Evolutionary conservation across 2,329 filamentous ascomycete species (phyloP), one percentile per base, ranked within the genome.

Genomic region (Fusarium xyrophilum): DNA sequence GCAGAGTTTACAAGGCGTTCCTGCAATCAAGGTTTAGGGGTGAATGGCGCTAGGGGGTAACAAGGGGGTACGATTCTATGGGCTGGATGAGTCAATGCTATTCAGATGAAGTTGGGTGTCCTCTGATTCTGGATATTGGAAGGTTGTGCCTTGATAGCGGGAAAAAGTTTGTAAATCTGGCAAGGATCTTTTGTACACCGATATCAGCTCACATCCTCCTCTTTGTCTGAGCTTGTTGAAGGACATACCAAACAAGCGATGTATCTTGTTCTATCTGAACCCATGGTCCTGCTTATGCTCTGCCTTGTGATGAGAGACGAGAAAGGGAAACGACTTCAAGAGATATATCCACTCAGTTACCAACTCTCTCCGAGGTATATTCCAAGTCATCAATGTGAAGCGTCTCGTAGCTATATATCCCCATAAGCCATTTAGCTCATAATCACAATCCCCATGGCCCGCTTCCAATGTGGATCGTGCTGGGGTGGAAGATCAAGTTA

Each of bases 1-100:
- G 53, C n/a, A n/a, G n/a, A n/a, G 33, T 59, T 67, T 63, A 53
- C 30, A 46, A 50, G 66, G 66, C 66, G 66, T 67, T 63, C 48
- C 56, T 63, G 66, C 53, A 46, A 48, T 63, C 57, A 40, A 32
- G 57, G 33, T 46, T 46, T 54, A 13, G 28, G 44, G 23, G 50
- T 38, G 40, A 52, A 46, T 17, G 52, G 36, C 52, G 62, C 39
- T 44, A 14, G 51, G 33, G 38, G 47, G 21, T 23, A 42, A 39
- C 28, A 50, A 39, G 42, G 56, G 63, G 57, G 53, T 54, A 63
- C 38, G 35, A 35, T 52, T 55, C 38, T 17, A 50, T 43, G 54
- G 38, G 23, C 44, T 46, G 33, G 40, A 47, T 54, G 44, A 17
- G 58, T 54, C 39, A 38, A 43, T 59, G 21, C 39, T 40, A 25